These are phyloP conservation scores for Porphyrellus sp. DNA, from an alignment of 1,284 basidiomycete genomes.

Conservation along the genomic window DNA sequence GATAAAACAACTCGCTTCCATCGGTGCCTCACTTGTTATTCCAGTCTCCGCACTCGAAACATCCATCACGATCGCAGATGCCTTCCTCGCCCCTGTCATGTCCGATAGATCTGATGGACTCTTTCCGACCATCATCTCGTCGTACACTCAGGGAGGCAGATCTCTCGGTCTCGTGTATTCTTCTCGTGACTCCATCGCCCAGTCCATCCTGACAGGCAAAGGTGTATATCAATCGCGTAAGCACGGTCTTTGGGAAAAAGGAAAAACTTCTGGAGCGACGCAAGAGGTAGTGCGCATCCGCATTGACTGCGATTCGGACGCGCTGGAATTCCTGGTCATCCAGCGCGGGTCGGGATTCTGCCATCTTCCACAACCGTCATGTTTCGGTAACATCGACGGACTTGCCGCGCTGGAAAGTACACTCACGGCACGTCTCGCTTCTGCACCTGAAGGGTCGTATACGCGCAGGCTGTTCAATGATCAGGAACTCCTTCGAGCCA, in stretches of 20 bases:
- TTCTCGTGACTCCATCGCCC: constrained; percentile 82
- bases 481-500: constrained; percentile 77
- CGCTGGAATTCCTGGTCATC: constrained; percentile 87
- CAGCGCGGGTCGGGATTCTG: constrained; percentile 95
- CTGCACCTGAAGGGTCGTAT: constrained; percentile 89
- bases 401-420: constrained; percentile 83
- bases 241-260: constrained; percentile 96
- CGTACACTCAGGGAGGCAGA: constrained; percentile 68
- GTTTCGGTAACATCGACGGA: constrained; percentile 80
- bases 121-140: constrained; percentile 88
- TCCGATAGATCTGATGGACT: constrained; percentile 93
- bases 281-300: constrained; percentile 85
- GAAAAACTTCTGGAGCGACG: constrained; percentile 92
- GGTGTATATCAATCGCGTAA: constrained; percentile 97
- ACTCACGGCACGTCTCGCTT: constrained; percentile 67
- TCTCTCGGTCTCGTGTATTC: constrained; percentile 96
- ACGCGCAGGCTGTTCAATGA: constrained; percentile 89
- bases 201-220: constrained; percentile 85
- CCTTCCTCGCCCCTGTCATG: constrained; percentile 77
- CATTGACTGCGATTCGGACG: constrained; percentile 92
- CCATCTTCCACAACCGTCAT: constrained; percentile 82
- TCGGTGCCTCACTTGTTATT: constrained; percentile 69
- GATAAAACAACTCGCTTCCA: constrained; percentile 54
- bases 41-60: constrained; percentile 64
- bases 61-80: constrained; percentile 77